A percentile compares a stretch with the other conserved stretches of the same genome.
These are phyloP conservation scores for Microcera coccophila DNA, from an alignment of 2,329 filamentous ascomycete genomes.

Conservation along the genomic window DNA sequence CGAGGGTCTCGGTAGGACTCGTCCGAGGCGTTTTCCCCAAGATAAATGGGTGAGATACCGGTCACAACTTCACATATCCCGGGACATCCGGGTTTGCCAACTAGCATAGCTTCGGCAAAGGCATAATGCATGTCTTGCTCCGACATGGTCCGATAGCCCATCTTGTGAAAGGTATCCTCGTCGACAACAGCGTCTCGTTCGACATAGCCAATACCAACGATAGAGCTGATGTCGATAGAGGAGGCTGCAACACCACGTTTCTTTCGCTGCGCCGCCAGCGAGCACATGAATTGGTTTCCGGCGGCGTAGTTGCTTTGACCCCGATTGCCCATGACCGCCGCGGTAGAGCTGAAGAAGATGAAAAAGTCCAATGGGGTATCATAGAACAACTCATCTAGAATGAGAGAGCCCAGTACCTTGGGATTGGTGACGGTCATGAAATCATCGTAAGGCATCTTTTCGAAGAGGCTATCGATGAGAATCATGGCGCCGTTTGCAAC, in stretches of 20 bases:
- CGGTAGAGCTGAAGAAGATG: conserved; percentile 37
- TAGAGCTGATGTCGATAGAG: conserved; percentile 35
- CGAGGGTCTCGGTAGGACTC: too few relatives aligned
- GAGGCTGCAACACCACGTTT: conserved; percentile 34
- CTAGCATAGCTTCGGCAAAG: conserved; percentile 16
- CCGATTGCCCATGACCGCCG: conserved; percentile 31
- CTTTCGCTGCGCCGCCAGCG: conserved; percentile 26
- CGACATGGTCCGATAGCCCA: conserved; percentile 16
- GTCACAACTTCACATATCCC: too few relatives aligned
- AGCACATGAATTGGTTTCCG: conserved; percentile 35
- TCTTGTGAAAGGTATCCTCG: neutral
- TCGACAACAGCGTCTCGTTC: neutral
- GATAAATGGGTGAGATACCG: too few relatives aligned
- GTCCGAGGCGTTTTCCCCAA: too few relatives aligned
- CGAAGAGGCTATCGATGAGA: conserved; percentile 32
- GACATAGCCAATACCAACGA: conserved; percentile 43
- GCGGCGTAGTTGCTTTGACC: conserved; percentile 37
- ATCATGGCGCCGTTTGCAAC: conserved; percentile 43
- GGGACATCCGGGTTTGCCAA: conserved; percentile 11
- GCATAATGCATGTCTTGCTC: conserved; percentile 25
- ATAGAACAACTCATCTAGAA: conserved; percentile 30
- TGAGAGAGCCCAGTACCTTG: conserved; percentile 35
- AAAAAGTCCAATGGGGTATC: conserved; percentile 36
- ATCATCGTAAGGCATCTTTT: conserved; percentile 27
- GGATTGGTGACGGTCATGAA: conserved; percentile 29